Base-by-base conservation (phyloP, 2,329 filamentous ascomycete species). In the Clonostachys rhizophaga region DNA sequence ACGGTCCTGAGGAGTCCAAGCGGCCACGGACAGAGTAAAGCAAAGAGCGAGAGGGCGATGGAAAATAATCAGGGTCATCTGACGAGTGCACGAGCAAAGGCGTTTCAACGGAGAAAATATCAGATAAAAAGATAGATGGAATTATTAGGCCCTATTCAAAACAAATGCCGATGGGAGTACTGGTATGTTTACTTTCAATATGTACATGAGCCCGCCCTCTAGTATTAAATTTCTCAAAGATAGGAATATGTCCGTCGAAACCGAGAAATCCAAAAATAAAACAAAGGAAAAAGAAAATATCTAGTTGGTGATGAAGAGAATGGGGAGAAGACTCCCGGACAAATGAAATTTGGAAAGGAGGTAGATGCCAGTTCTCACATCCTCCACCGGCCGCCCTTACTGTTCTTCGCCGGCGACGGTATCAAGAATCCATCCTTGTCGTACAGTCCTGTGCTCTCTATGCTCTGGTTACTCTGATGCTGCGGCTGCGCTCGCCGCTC, bases 361-460 rank as follows among this genome's bases (percentile, higher is more conserved):
- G 11, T 9, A 24, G 37, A 34, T 18, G 14, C 18, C 14, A 24
- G 13, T 42, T 42, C 18, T 57, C 52, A 66, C 52, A 63, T 58
- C 45, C 61, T 58, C 52, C 62, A 44, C 36, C 55, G 49, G 40
- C 54, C 50, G 12, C 42, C 55, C 42, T 53, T 52, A n/a, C 50
- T 34, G 14, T 64, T 58, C 49, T 63, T 56, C n/a, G 66, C 66
- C 4, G 70, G 72, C 24, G 70, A 71, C 33, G 60, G 58, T 49
- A 69, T 62, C 48, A 75, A 53, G 44, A 75, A 75, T 2, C 71
- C 73, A 30, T 75, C 69, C 43, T 63, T 57, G 49, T 75, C 71
- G 50, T 76, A 76, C 43, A 73, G 45, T 2, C 67, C 68, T 33
- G 70, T 48, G 34, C 68, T 74, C 17, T 72, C 69, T 1, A 60